Conservation (phyloP, 352 stramenopile species). For the Elongisporangium anandrum region DNA sequence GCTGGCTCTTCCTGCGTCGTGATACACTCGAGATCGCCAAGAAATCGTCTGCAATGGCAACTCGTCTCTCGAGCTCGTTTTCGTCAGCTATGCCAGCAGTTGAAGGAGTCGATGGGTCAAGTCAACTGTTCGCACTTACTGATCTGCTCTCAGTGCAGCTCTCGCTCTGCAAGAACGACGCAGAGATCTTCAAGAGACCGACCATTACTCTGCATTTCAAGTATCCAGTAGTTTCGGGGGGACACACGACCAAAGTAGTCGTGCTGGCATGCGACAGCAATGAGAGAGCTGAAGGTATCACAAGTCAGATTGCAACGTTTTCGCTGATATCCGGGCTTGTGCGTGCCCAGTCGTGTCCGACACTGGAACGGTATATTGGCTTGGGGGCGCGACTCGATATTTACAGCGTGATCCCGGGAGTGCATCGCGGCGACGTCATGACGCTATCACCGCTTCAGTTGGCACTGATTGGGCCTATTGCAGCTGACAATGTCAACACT, state of each 20-base stretch:
- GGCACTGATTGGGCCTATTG: conserved; percentile 19
- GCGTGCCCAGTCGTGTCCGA: conserved; percentile 21
- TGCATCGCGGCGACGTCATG: conserved; percentile 7
- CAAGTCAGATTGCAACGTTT: conserved; percentile 52
- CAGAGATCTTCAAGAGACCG: conserved; percentile 35
- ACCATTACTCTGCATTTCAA: conserved; percentile 56
- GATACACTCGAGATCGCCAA: conserved; percentile 54
- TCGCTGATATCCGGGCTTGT: conserved; percentile 47
- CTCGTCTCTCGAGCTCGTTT: conserved; percentile 2
- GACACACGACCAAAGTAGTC: conserved; percentile 46
- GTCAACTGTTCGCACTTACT: conserved; percentile 30
- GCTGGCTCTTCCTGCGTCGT: conserved; percentile 45
- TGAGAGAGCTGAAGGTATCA: conserved; percentile 30
- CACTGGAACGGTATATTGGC: conserved; percentile 39
- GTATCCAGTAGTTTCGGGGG: conserved; percentile 16
- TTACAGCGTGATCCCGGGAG: conserved; percentile 27
- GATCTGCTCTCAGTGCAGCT: conserved; percentile 46
- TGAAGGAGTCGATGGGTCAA: conserved; percentile 8
- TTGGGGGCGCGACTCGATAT: conserved; percentile 50
- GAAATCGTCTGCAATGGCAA: conserved; percentile 13
- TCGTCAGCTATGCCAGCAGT: conserved; percentile 5
- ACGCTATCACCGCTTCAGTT: conserved; percentile 45
- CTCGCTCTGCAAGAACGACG: conserved; percentile 32
- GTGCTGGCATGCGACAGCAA: conserved; percentile 33
- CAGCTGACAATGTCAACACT: not conserved